These are phyloP conservation scores for Entelexis paramagnoliae DNA, from an alignment of 1,139 yeast species.

Conservation along the genomic window DNA sequence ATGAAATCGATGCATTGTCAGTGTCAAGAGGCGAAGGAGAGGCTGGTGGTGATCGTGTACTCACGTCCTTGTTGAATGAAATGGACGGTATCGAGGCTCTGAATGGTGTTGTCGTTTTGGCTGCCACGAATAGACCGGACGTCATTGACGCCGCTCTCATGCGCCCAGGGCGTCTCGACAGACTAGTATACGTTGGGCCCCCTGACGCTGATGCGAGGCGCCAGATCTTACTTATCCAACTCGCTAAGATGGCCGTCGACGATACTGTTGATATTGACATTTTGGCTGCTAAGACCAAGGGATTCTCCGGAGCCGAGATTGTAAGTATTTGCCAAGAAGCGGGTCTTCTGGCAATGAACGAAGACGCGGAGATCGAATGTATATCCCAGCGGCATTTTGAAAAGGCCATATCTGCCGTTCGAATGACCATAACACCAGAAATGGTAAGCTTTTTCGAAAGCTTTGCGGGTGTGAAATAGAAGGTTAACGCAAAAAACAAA, in stretches of 20 bases:
- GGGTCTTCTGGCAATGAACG: constrained; percentile 85
- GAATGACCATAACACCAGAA: constrained; percentile 70
- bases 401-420: constrained; percentile 53
- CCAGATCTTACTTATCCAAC: constrained; percentile 62
- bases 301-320: constrained; percentile 95
- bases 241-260: constrained; percentile 43
- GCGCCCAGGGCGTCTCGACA: constrained; percentile 88
- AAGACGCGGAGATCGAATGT: constrained; percentile 43
- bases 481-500: too few relatives aligned
- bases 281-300: constrained; percentile 60
- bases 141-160: constrained; percentile 83
- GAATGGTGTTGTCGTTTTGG: constrained; percentile 84
- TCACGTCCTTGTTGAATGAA: constrained; percentile 82
- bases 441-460: constrained; percentile 67
- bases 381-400: constrained; percentile 62
- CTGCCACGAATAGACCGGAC: constrained; percentile 92
- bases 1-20: constrained; percentile 88
- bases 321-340: constrained; percentile 90
- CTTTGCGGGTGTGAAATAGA: background rate
- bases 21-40: constrained; percentile 60
- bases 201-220: constrained; percentile 73
- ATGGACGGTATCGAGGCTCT: constrained; percentile 94
- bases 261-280: constrained; percentile 40
- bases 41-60: constrained; percentile 71
- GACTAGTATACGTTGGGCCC: constrained; percentile 85